These are phyloP conservation scores for Dactylonectria macrodidyma DNA, from an alignment of 2,329 filamentous ascomycete genomes.

Conservation along the genomic window DNA sequence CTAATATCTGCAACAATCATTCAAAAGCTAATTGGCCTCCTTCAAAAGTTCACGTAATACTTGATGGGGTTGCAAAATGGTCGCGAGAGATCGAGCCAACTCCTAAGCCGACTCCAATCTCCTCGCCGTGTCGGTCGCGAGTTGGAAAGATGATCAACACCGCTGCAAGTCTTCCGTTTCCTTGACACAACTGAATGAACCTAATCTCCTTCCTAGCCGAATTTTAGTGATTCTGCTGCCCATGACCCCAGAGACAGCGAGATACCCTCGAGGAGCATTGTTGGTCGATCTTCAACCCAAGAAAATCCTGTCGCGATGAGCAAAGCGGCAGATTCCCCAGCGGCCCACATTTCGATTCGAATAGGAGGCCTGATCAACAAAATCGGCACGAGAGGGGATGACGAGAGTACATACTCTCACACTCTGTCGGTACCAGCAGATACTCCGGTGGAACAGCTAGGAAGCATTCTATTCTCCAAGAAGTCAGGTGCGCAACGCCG, in stretches of 20 bases:
- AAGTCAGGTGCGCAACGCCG: background rate
- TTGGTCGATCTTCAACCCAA: background rate
- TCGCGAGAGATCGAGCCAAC: background rate
- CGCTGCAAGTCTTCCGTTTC: background rate
- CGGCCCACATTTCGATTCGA: background rate
- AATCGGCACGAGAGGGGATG: background rate
- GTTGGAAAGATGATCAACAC: background rate
- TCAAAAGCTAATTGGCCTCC: background rate
- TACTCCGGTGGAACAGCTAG: background rate
- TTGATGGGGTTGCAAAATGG: background rate
- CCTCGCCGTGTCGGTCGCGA: background rate
- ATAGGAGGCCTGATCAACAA: background rate
- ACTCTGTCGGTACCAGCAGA: background rate
- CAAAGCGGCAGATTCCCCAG: background rate
- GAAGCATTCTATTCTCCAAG: background rate
- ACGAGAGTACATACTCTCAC: background rate
- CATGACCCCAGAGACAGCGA: background rate
- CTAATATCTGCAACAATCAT: background rate
- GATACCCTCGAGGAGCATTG: background rate
- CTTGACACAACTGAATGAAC: background rate
- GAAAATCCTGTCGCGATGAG: background rate
- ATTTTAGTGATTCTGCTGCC: background rate
- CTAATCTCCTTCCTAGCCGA: background rate
- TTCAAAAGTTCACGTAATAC: background rate
- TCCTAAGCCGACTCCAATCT: background rate